phyloP scores from a whole-genome alignment of 1,284 basidiomycete species.

The Prillingera fragicola region DNA sequence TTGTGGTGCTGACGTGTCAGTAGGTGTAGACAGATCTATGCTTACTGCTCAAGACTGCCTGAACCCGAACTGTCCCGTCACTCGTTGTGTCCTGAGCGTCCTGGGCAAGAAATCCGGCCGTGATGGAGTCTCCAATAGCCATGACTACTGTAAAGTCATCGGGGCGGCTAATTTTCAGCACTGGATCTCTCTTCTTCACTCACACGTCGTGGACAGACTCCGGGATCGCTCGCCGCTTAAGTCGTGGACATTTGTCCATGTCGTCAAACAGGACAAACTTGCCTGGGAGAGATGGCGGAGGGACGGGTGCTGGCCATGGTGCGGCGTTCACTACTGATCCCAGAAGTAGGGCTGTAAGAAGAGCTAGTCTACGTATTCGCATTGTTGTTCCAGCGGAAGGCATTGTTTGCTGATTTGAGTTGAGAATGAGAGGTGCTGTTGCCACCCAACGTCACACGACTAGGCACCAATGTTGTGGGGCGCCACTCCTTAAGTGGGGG shows the following conservation, averaged over 20 bases:
- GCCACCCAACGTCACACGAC: too few species aligned
- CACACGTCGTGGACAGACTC: constrained; percentile 26
- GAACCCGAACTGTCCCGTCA: background rate
- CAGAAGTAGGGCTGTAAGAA: too few species aligned
- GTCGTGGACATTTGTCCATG: constrained; percentile 20
- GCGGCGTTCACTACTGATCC: too few species aligned
- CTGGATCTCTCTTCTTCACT: background rate
- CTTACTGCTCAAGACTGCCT: background rate
- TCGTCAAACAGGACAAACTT: constrained; percentile 22
- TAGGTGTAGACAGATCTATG: background rate
- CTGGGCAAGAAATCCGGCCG: constrained; percentile 43
- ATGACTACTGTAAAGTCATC: constrained; percentile 46
- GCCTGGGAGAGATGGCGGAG: constrained; percentile 8
- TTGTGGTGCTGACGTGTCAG: background rate
- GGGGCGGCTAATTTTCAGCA: constrained; percentile 35
- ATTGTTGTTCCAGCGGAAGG: too few species aligned
- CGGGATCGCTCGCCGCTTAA: constrained; percentile 11
- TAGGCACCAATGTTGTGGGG: too few species aligned
- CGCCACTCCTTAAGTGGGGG: too few species aligned
- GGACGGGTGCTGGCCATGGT: background rate
- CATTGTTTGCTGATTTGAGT: too few species aligned
- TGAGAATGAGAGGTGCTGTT: too few species aligned
- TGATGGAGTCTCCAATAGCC: constrained; percentile 48
- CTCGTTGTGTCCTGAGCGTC: constrained; percentile 1
- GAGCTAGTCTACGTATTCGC: too few species aligned